Base-by-base conservation (phyloP, 495 filamentous ascomycete species). In the Talaromyces borbonicus region DNA sequence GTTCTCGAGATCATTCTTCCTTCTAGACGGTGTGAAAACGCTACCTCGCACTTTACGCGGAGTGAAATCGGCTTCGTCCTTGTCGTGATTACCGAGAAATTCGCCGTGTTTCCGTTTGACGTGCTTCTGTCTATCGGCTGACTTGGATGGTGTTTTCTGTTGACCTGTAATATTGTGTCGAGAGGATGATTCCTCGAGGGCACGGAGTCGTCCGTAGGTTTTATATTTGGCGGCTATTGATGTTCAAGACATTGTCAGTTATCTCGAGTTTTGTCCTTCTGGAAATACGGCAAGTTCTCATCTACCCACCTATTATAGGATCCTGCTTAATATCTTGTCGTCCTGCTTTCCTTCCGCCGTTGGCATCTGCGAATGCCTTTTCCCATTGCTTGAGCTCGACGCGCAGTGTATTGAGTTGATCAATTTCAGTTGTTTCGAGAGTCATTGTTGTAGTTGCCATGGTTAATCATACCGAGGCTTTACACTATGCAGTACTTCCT, bases 381-480 rank as follows among this genome's bases (percentile, higher is more conserved):
- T 98, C 90, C 83, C 88, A 98, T 56, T 72, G 63, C 61, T 96
- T 98, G 24, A 98, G 65, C 50, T 94, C 85, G 8, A 69, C 66
- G 3, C 87, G 81, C 18, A 95, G 62, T 45, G 43, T 52, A 3
- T 54, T 54, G 27, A 63, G 58, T 27, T 59, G 52, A 0, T 49
- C 49, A 8, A 52, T 52, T 25, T 69, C 65, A 6, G 55, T 48
- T 24, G 49, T 52, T 32, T 51, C 52, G 39, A 49, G 44, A 26
- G 54, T 49, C 30, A 48, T 56, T 18, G 59, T 56, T 62, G 67
- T 67, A 55, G 52, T 63, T 52, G 59, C 54, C 65, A 35, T 22
- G 35, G n/a, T 20, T 5, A 20, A 1, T 22, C 35, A 38, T 38
- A 3, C 22, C 22, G 24, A 27, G 1, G 12, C 32, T 30, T 18